phyloP scores from a whole-genome alignment of 2,329 filamentous ascomycete genomes.

The Cadophora sp. region DNA sequence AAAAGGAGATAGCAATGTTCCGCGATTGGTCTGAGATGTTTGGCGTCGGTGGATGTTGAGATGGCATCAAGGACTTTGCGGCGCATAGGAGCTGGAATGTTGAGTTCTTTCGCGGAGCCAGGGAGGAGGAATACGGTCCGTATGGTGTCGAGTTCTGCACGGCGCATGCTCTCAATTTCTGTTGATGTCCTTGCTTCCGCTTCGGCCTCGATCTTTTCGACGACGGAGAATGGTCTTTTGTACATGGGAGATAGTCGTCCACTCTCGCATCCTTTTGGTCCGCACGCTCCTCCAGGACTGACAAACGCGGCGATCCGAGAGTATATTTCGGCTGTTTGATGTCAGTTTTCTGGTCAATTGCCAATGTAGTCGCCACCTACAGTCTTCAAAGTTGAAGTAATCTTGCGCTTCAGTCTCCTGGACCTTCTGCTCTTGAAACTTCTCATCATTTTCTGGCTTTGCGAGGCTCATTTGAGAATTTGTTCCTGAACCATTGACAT shows the following conservation, averaged over 20 bases:
- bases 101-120: slow-evolving; percentile 54
- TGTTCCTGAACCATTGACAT: slow-evolving; percentile 19
- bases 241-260: slow-evolving; percentile 23
- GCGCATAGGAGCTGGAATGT: slow-evolving; percentile 53
- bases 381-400: slow-evolving; percentile 23
- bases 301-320: slow-evolving; percentile 29
- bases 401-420: slow-evolving; percentile 25
- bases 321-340: slow-evolving; percentile 28
- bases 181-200: slow-evolving; percentile 22
- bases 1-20: slow-evolving; percentile 56
- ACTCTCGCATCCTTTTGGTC: slow-evolving; percentile 19
- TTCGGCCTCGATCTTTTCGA: slow-evolving; percentile 19
- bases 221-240: slow-evolving; percentile 29
- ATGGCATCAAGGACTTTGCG: slow-evolving; percentile 49
- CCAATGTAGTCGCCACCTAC: slow-evolving; percentile 12
- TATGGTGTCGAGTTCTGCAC: slow-evolving; percentile 50
- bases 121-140: slow-evolving; percentile 51
- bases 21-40: slow-evolving; percentile 51
- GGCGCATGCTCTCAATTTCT: slow-evolving; percentile 25
- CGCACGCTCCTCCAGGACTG: slow-evolving; percentile 24
- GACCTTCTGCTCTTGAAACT: slow-evolving; percentile 3
- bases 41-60: slow-evolving; percentile 47
- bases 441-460: slow-evolving; percentile 24
- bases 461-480: slow-evolving; percentile 24
- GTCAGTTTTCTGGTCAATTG: slow-evolving; percentile 1